These are phyloP conservation scores for Xylaria grammica DNA, from an alignment of 495 filamentous ascomycete genomes.

Conservation along the genomic window DNA sequence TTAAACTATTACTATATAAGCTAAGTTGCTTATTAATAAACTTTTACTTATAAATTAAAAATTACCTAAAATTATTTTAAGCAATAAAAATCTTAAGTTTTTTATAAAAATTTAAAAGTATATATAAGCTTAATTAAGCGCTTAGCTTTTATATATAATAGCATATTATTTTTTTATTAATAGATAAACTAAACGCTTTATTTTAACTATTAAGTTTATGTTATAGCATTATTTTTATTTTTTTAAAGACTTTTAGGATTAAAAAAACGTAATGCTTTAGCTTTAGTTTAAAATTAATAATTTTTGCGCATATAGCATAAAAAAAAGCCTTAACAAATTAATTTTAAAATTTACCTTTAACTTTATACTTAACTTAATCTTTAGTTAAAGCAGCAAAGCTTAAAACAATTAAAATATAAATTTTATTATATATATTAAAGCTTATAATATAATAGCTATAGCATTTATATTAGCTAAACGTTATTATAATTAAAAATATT, in stretches of 20 bases:
- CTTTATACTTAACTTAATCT: not conserved
- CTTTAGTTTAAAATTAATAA: not conserved
- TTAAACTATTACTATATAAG: not conserved
- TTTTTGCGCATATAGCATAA: not conserved
- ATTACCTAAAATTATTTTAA: conserved; percentile 8
- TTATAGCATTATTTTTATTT: not conserved
- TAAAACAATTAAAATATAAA: not conserved
- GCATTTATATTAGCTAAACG: too few species aligned
- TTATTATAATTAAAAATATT: conserved; percentile 14
- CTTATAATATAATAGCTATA: not conserved
- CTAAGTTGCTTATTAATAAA: not conserved
- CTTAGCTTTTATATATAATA: not conserved
- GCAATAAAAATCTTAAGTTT: conserved; percentile 1
- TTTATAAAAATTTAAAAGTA: not conserved
- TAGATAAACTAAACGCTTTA: not conserved
- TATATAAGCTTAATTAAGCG: conserved; percentile 1
- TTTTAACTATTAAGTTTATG: conserved; percentile 7
- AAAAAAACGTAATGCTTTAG: not conserved
- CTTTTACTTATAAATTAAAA: conserved; percentile 2
- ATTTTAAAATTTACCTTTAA: not conserved
- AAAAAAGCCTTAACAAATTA: not conserved
- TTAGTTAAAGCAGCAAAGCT: too few species aligned
- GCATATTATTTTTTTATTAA: conserved; percentile 6
- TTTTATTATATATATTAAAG: not conserved
- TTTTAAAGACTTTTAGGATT: not conserved